These are phyloP conservation scores for Neofusicoccum umdonicola DNA, from an alignment of 2,329 filamentous ascomycete species.

Conservation along the genomic window DNA sequence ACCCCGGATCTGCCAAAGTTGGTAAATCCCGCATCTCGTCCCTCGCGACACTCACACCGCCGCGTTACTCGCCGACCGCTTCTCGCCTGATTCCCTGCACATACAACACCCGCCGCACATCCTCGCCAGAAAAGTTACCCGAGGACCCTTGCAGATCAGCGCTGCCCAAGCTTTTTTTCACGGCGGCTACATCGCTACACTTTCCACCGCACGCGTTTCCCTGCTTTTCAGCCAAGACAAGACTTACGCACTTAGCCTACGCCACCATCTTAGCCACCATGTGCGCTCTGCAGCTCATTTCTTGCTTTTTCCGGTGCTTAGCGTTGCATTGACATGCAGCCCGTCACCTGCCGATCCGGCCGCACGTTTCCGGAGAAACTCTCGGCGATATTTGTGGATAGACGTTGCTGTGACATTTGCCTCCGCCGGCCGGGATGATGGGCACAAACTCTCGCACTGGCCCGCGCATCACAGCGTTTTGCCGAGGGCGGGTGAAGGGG, in stretches of 20 bases:
- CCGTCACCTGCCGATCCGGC: background rate
- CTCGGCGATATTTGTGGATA: background rate
- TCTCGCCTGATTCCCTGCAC: background rate
- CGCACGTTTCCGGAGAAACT: background rate
- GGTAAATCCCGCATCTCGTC: slow-evolving; percentile 9
- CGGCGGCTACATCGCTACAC: slow-evolving; percentile 7
- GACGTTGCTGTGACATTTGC: too few relatives aligned
- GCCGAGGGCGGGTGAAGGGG: background rate
- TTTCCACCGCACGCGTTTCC: background rate
- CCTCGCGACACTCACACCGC: background rate
- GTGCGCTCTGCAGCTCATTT: background rate
- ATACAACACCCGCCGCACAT: background rate
- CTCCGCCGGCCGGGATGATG: background rate
- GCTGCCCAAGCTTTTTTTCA: background rate
- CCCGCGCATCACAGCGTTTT: background rate
- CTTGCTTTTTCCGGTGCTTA: background rate
- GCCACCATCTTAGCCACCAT: background rate
- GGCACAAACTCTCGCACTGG: too few relatives aligned
- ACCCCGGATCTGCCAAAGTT: slow-evolving; percentile 11
- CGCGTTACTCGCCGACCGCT: background rate
- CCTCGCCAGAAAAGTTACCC: background rate
- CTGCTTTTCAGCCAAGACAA: background rate
- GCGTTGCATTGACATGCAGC: slow-evolving; percentile 1
- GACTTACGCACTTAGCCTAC: background rate
- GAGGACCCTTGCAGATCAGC: slow-evolving; percentile 10